A percentile compares a stretch with the other conserved stretches of the same genome.
phyloP scores from a whole-genome alignment of 148 eudicot genomes.

The Nepenthes gracilis region DNA sequence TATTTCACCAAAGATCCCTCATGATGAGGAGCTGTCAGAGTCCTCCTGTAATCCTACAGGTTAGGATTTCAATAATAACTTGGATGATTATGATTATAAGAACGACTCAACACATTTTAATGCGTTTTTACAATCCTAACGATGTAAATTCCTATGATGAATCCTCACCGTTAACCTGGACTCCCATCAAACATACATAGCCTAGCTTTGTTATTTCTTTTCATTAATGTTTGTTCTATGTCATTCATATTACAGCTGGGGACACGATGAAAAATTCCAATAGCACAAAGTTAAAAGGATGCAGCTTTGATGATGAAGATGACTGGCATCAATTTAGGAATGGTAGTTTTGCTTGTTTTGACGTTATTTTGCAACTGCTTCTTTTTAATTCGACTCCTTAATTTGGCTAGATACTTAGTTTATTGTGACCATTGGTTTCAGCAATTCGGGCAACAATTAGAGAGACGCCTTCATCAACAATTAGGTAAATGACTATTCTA shows the following conservation, averaged over 20 bases:
- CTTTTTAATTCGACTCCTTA: not conserved
- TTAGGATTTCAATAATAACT: too few relatives aligned
- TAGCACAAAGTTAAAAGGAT: conserved; percentile 34
- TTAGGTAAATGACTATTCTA: conserved; percentile 27
- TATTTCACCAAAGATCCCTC: too few relatives aligned
- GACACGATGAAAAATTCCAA: conserved; percentile 43
- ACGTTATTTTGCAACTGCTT: not conserved
- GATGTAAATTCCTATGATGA: too few relatives aligned
- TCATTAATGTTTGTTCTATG: conserved; percentile 1
- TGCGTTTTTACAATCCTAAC: too few relatives aligned
- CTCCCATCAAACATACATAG: too few relatives aligned
- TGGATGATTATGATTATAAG: too few relatives aligned
- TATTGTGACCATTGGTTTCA: conserved; percentile 11
- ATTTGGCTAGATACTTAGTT: not conserved
- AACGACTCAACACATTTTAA: too few relatives aligned
- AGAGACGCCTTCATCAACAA: conserved; percentile 38
- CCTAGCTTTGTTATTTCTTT: too few relatives aligned
- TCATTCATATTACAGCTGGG: conserved; percentile 36
- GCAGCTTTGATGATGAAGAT: conserved; percentile 58
- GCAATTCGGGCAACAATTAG: conserved; percentile 57
- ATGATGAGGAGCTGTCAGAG: too few relatives aligned
- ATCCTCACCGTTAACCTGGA: too few relatives aligned
- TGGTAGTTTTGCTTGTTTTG: conserved; percentile 24
- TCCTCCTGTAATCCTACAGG: too few relatives aligned
- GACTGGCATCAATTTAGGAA: conserved; percentile 65